Evolutionary conservation across 495 filamentous ascomycete species (phyloP).

Genomic region (Lasiosphaeriaceae sp.): DNA sequence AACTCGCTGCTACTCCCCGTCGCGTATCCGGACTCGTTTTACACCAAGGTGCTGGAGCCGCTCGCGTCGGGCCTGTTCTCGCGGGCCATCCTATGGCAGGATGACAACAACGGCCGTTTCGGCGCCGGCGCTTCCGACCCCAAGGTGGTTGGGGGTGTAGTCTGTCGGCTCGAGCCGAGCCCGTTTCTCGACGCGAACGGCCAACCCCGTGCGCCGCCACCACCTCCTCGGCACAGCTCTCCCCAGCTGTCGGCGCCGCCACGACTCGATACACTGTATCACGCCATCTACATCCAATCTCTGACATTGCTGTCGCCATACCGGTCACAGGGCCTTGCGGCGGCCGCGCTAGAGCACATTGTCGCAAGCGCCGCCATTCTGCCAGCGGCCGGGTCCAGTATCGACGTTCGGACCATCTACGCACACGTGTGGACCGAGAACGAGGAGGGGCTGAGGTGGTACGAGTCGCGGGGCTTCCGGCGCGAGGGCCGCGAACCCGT

Average conservation of each 20-base stretch:
- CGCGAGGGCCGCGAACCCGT: slow-evolving; percentile 46
- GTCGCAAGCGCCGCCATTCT: slow-evolving; percentile 38
- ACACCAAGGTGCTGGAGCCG: slow-evolving; percentile 68
- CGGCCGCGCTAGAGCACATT: slow-evolving; percentile 62
- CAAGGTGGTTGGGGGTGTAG: slow-evolving; percentile 76
- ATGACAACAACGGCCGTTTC: slow-evolving; percentile 13
- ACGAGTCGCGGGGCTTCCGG: slow-evolving; percentile 73
- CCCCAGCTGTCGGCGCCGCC: neutral
- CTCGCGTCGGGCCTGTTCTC: slow-evolving; percentile 65
- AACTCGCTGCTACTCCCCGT: slow-evolving; percentile 83
- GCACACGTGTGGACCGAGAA: slow-evolving; percentile 97
- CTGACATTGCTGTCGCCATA: slow-evolving; percentile 80
- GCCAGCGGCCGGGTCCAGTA: slow-evolving; percentile 30
- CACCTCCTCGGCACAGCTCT: neutral
- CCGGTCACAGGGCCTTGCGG: slow-evolving; percentile 72
- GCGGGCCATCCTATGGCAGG: slow-evolving; percentile 62
- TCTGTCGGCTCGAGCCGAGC: slow-evolving; percentile 70
- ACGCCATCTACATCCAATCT: slow-evolving; percentile 81
- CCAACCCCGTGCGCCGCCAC: slow-evolving; percentile 3
- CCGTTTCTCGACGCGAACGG: slow-evolving; percentile 17
- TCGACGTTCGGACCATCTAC: slow-evolving; percentile 55
- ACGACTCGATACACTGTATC: slow-evolving; percentile 21
- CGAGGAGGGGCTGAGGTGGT: slow-evolving; percentile 82
- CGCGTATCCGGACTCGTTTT: slow-evolving; percentile 83
- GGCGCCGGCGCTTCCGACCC: slow-evolving; percentile 28